Conservation (phyloP, 2,329 filamentous ascomycete genomes). For the Pseudocercospora pini-densiflorae region DNA sequence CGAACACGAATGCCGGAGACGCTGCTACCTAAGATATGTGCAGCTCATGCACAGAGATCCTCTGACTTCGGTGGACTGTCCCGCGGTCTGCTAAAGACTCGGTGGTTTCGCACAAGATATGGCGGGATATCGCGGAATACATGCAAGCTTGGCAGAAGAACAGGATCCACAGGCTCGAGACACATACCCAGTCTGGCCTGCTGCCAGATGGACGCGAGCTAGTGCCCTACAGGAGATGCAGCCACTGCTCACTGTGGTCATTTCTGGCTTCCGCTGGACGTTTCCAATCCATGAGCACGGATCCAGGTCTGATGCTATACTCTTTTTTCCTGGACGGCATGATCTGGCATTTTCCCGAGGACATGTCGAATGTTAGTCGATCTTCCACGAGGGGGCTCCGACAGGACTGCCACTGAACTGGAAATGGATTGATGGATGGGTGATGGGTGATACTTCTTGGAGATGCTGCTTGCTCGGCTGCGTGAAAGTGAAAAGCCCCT, state of each 20-base stretch:
- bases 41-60: no score
- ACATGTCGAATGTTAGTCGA: not conserved
- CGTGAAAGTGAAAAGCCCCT: not conserved
- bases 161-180: no score
- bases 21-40: no score
- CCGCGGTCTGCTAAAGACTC: no score
- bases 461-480: slow-evolving; percentile 9
- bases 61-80: no score
- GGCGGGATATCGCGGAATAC: no score
- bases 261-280: not conserved
- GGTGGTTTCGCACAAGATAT: no score
- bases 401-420: not conserved
- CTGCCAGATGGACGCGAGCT: no score
- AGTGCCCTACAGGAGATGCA: not conserved
- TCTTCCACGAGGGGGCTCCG: not conserved
- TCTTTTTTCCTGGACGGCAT: not conserved
- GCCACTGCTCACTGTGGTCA: no score
- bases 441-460: not conserved
- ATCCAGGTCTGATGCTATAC: not conserved
- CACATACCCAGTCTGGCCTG: no score
- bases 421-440: not conserved
- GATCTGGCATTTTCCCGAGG: not conserved
- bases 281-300: not conserved
- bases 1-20: no score
- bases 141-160: no score